phyloP scores from a whole-genome alignment of 768 basidiomycete species.

The Cantharellus anzutake region DNA sequence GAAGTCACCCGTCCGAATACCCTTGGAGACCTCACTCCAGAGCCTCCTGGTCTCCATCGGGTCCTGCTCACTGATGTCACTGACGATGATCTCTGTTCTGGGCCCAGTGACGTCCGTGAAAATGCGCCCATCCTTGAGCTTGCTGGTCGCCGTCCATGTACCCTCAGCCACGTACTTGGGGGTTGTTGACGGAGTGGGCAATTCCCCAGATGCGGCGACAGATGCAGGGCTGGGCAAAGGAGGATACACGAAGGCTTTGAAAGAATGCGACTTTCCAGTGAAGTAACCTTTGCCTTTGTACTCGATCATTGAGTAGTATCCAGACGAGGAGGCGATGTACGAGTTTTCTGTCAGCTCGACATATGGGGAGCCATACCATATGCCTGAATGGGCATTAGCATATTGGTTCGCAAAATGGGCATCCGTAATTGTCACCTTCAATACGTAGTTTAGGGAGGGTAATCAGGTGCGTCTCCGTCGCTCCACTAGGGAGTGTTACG shows the following conservation, averaged over 20 bases:
- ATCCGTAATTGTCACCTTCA: slow-evolving; percentile 33
- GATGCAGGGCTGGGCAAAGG: slow-evolving; percentile 14
- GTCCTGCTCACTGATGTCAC: slow-evolving; percentile 34
- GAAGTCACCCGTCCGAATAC: slow-evolving; percentile 81
- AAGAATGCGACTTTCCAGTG: slow-evolving; percentile 78
- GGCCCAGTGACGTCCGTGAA: slow-evolving; percentile 64
- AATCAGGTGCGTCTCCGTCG: slow-evolving; percentile 60
- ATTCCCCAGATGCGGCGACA: slow-evolving; percentile 18
- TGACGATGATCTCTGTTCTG: slow-evolving; percentile 58
- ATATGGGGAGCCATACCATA: slow-evolving; percentile 71
- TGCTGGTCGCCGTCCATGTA: slow-evolving; percentile 48
- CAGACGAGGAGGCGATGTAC: slow-evolving; percentile 52
- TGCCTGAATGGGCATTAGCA: slow-evolving; percentile 7
- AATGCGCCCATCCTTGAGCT: slow-evolving; percentile 14
- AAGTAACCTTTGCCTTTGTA: slow-evolving; percentile 97
- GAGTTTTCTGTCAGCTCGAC: slow-evolving; percentile 76
- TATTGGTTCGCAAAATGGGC: not conserved
- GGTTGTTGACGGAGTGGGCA: not conserved
- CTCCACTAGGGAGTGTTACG: slow-evolving; percentile 36
- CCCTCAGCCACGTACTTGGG: slow-evolving; percentile 47
- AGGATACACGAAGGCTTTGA: slow-evolving; percentile 61
- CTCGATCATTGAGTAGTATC: slow-evolving; percentile 50
- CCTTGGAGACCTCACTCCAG: slow-evolving; percentile 76
- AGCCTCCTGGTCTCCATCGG: slow-evolving; percentile 75
- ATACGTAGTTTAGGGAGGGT: slow-evolving; percentile 85